Base-by-base conservation (phyloP, 2,329 filamentous ascomycete genomes). In the Nemania serpens region DNA sequence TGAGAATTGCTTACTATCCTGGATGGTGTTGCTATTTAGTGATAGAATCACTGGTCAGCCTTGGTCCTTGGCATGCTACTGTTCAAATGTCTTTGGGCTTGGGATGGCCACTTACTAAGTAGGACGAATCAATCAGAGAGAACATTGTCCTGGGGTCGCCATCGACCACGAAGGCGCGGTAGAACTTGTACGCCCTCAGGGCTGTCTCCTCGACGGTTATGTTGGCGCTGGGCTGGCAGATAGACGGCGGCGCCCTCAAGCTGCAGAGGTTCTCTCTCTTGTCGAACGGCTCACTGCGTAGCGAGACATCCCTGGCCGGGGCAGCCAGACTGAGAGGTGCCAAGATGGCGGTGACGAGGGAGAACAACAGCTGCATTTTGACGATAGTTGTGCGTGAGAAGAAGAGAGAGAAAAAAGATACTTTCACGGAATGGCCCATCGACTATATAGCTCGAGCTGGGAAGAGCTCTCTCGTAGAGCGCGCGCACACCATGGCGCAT, bases 131-230 rank as follows among this genome's bases (percentile, higher is more conserved):
- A 18, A 78, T 78, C 39, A 76, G 67, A 2, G 76, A 77, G 58
- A 78, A 78, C 76, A 78, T 78, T 34, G 67, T 76, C 55, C 70
- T 67, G 0, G 76, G 75, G 49, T 77, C 73, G 2, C 76, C 76
- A 48, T 78, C 76, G 3, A 76, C 74, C 3, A 78, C 74, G 52
- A 78, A 78, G 1, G 76, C 74, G 22, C 75, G 74, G 55, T 78
- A 78, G 69, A 78, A 78, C 48, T 75, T 64, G 68, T 78, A 78
- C 2, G 76, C 76, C 37, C 75, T 64, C 55, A 69, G 61, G 1
- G 76, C 76, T 13, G 75, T 77, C 69, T 77, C 73, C 58, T 75
- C 75, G 11, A 75, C 70, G 2, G 74, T 74, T 15, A 76, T 63
- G 2, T 70, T 67, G 1, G 70, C 20, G 47, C 76, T 68, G 3